Conservation (phyloP, 208 protist genomes). For the Leptomonas seymouri region DNA sequence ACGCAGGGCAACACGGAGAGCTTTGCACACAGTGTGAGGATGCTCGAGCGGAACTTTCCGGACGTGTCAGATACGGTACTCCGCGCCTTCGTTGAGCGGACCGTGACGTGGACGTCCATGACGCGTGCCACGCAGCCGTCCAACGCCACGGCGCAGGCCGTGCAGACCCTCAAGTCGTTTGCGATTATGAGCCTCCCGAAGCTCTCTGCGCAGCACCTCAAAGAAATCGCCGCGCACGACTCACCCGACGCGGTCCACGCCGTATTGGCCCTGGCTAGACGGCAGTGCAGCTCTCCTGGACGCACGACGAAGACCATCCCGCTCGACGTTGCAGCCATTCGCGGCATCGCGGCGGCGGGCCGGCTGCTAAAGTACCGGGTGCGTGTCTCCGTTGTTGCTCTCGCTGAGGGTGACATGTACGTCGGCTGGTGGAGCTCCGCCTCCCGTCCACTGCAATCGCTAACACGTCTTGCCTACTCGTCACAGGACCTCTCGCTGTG, state of each 20-base stretch:
- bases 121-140: not conserved
- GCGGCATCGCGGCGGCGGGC: slow-evolving; percentile 4
- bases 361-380: slow-evolving; percentile 7
- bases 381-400: not conserved
- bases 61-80: slow-evolving; percentile 45
- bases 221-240: slow-evolving; percentile 25
- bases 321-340: slow-evolving; percentile 11
- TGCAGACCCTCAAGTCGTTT: slow-evolving; percentile 33
- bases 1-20: slow-evolving; percentile 14
- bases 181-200: slow-evolving; percentile 40
- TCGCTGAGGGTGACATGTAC: not conserved
- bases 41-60: slow-evolving; percentile 35
- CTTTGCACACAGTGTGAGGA: slow-evolving; percentile 28
- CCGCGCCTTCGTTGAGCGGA: slow-evolving; percentile 67
- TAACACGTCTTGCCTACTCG: slow-evolving; percentile 1
- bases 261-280: not conserved
- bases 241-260: slow-evolving; percentile 4
- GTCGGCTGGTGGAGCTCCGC: slow-evolving; percentile 10
- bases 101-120: slow-evolving; percentile 4
- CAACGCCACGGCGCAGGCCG: slow-evolving; percentile 19
- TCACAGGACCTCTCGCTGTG: slow-evolving; percentile 11
- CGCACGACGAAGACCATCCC: not conserved
- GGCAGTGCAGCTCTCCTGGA: not conserved
- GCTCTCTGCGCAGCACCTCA: slow-evolving; percentile 12
- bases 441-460: not conserved